Conservation (phyloP, 495 filamentous ascomycete species). For the Penicillium cosmopolitanum region DNA sequence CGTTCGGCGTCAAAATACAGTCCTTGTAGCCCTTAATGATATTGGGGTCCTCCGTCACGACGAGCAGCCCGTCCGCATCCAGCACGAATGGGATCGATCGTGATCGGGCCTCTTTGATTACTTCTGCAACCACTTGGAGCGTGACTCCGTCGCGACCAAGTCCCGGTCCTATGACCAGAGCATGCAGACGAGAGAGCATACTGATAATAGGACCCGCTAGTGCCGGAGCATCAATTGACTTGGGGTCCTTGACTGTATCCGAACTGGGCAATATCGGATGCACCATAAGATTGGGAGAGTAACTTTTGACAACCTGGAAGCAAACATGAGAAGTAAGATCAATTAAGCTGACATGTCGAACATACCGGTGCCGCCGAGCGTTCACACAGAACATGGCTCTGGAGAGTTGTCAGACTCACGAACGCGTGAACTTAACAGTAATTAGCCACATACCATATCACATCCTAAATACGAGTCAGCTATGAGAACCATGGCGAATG, state of each 20-base stretch:
- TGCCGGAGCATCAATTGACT: constrained; percentile 52
- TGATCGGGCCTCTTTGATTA: constrained; percentile 80
- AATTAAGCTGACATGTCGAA: neutral
- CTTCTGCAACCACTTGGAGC: constrained; percentile 79
- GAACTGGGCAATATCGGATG: constrained; percentile 89
- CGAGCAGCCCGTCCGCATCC: constrained; percentile 85
- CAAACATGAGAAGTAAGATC: neutral
- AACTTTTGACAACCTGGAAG: constrained; percentile 82
- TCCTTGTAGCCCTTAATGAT: constrained; percentile 78
- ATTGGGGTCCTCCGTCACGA: constrained; percentile 75
- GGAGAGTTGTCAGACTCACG: constrained; percentile 17
- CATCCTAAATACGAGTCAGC: constrained; percentile 53
- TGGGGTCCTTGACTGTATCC: constrained; percentile 45
- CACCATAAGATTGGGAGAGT: constrained; percentile 98
- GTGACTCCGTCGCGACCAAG: constrained; percentile 88
- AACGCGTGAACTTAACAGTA: neutral
- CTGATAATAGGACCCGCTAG: constrained; percentile 73
- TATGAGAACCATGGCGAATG: neutral
- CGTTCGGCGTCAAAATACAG: constrained; percentile 92
- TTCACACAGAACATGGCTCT: constrained; percentile 98
- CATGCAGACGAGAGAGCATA: constrained; percentile 85
- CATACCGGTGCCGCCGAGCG: constrained; percentile 70
- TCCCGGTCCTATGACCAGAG: constrained; percentile 92
- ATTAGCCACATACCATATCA: constrained; percentile 65
- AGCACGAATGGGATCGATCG: constrained; percentile 79